Evolutionary conservation across 225 moss, liverwort and hornwort species (phyloP).

Genomic region (Sphagnum contortum): DNA sequence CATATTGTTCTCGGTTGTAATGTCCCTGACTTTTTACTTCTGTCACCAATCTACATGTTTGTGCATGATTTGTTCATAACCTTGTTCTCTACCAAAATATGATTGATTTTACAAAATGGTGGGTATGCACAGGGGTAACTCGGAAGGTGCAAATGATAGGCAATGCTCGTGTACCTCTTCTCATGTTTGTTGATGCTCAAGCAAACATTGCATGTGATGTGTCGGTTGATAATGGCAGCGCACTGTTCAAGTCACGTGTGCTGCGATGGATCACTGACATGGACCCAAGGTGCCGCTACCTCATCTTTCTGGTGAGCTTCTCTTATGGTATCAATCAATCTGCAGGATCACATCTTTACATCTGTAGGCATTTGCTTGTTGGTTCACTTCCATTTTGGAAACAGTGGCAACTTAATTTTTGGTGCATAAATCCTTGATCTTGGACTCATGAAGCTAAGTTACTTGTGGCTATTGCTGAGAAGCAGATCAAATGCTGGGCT

Average conservation of each 20-base stretch:
- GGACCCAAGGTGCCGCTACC: slow-evolving; percentile 34
- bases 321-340: too few species aligned
- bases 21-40: too few species aligned
- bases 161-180: slow-evolving; percentile 39
- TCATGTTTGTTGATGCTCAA: slow-evolving; percentile 35
- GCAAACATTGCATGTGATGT: slow-evolving; percentile 32
- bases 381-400: too few species aligned
- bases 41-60: too few species aligned
- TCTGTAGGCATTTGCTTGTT: too few species aligned
- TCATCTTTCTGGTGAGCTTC: slow-evolving; percentile 39
- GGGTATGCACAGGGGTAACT: slow-evolving; percentile 22
- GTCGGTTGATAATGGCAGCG: slow-evolving; percentile 34
- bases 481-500: slow-evolving; percentile 46
- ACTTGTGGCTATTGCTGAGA: slow-evolving; percentile 25
- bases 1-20: too few species aligned
- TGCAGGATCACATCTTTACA: too few species aligned
- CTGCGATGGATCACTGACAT: slow-evolving; percentile 38
- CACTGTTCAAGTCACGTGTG: slow-evolving; percentile 39
- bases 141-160: slow-evolving; percentile 28
- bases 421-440: too few species aligned
- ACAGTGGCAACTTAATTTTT: too few species aligned
- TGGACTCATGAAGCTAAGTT: slow-evolving; percentile 5
- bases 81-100: too few species aligned
- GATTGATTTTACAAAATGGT: neutral
- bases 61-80: too few species aligned